phyloP scores from a whole-genome alignment of 192 early-diverging fungal genomes.

The Gaertneriomyces sp. region DNA sequence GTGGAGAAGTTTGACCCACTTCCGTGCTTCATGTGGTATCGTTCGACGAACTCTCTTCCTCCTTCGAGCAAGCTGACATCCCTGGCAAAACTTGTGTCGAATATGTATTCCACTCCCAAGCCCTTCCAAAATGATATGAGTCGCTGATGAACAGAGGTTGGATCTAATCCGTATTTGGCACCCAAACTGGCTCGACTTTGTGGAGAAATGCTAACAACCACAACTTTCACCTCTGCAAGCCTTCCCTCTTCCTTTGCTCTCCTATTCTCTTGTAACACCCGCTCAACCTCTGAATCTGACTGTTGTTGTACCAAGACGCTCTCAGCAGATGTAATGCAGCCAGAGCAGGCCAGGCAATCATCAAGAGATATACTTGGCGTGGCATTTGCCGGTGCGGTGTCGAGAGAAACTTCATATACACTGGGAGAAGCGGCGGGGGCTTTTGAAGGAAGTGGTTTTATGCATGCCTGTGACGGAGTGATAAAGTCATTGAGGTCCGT shows the following conservation, averaged over 20 bases:
- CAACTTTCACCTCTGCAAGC: slow-evolving; percentile 34
- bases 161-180: slow-evolving; percentile 71
- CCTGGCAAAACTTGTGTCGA: slow-evolving; percentile 85
- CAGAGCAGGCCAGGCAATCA: slow-evolving; percentile 98
- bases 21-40: slow-evolving; percentile 48
- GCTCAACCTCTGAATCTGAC: slow-evolving; percentile 83
- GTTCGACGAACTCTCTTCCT: slow-evolving; percentile 83
- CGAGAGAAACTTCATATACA: slow-evolving; percentile 91
- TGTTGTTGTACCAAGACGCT: slow-evolving; percentile 90
- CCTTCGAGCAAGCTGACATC: slow-evolving; percentile 83
- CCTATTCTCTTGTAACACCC: slow-evolving; percentile 60
- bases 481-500: slow-evolving; percentile 98
- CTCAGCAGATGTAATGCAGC: slow-evolving; percentile 97
- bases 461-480: slow-evolving; percentile 93
- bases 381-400: slow-evolving; percentile 51
- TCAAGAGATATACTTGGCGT: slow-evolving; percentile 72
- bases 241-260: slow-evolving; percentile 28
- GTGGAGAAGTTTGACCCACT: slow-evolving; percentile 7
- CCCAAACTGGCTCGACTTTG: slow-evolving; percentile 90
- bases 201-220: slow-evolving; percentile 87
- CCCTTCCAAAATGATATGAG: slow-evolving; percentile 72
- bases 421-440: slow-evolving; percentile 48
- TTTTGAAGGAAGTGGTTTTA: slow-evolving; percentile 83
- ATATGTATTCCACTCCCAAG: slow-evolving; percentile 80
- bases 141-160: slow-evolving; percentile 64